Conservation (phyloP, 192 early-diverging fungal species). For the Entrophospora sp. region DNA sequence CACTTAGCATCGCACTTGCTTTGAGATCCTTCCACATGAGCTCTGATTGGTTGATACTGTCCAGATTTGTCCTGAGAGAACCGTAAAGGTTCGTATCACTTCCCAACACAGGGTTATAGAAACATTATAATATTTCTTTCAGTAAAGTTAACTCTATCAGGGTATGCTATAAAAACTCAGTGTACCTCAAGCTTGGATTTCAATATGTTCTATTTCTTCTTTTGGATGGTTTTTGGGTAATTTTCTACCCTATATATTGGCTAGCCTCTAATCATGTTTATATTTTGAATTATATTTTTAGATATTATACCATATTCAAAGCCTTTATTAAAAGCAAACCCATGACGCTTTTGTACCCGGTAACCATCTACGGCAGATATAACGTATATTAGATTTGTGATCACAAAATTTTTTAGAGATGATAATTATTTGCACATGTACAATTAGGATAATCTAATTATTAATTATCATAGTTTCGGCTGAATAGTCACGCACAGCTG, state of each 20-base stretch:
- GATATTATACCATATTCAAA: background rate
- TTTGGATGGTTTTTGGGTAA: background rate
- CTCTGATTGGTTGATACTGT: no score
- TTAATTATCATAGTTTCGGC: background rate
- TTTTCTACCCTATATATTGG: background rate
- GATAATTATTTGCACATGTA: background rate
- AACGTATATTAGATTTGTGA: no score
- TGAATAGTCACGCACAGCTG: background rate
- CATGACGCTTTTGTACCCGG: no score
- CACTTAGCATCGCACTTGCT: no score
- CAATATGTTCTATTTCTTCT: background rate
- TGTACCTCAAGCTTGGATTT: background rate
- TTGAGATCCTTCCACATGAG: no score
- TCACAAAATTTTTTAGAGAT: background rate
- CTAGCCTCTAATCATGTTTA: background rate
- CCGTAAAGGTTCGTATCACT: background rate
- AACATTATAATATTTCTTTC: background rate
- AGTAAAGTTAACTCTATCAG: background rate
- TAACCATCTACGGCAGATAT: no score
- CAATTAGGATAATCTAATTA: background rate
- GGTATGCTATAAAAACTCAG: background rate
- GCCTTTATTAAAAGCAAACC: no score
- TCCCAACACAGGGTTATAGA: background rate
- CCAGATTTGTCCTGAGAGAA: no score
- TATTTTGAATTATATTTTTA: conserved; percentile 40